Percentiles rank a stretch among this genome's conserved stretches.
Evolutionary conservation across 306 rosid genomes (phyloP).

Genomic region (Casuarina equisetifolia): DNA sequence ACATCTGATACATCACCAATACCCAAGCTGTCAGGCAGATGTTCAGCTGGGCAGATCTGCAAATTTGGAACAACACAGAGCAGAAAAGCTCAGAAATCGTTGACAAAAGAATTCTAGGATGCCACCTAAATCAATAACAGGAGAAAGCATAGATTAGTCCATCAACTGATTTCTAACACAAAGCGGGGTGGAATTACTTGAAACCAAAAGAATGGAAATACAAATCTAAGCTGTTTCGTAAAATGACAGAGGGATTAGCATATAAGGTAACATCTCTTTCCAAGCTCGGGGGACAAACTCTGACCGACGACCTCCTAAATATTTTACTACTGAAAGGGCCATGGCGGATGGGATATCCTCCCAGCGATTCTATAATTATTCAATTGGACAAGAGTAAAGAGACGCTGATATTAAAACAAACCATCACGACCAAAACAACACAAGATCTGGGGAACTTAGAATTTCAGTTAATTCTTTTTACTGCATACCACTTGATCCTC

Average conservation of each 20-base stretch:
- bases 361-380: neutral
- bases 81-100: neutral
- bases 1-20: neutral
- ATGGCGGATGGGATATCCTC: neutral
- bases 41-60: neutral
- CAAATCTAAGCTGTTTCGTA: neutral
- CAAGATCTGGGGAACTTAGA: neutral
- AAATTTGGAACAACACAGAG: neutral
- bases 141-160: neutral
- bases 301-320: neutral
- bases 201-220: neutral
- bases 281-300: neutral
- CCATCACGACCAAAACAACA: neutral
- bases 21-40: neutral
- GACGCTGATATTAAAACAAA: neutral
- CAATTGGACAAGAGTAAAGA: neutral
- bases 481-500: neutral
- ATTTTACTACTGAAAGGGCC: neutral
- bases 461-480: neutral
- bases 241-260: neutral
- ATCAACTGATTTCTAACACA: neutral
- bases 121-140: neutral
- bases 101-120: neutral
- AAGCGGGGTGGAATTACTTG: neutral
- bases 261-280: neutral